A percentile compares a stretch with the other conserved stretches of the same genome.
These are phyloP conservation scores for Beauveria bassiana DNA, from an alignment of 2,329 filamentous ascomycete species.

Conservation along the genomic window DNA sequence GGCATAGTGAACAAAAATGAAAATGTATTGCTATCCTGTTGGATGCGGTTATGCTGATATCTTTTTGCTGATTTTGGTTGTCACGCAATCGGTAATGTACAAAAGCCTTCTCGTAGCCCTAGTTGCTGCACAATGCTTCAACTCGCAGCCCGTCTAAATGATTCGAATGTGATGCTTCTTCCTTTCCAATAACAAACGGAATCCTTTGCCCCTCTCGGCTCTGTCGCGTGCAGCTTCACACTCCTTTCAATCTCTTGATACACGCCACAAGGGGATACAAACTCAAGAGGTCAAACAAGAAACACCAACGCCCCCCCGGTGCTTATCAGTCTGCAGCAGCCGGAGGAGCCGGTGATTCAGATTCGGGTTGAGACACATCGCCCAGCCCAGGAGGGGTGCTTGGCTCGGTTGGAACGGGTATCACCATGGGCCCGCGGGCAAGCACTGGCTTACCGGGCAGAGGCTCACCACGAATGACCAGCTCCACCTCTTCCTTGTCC, in stretches of 20 bases:
- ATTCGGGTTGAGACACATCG: conserved; percentile 26
- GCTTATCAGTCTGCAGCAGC: conserved; percentile 1
- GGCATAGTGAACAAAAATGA: not conserved
- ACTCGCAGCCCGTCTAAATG: not conserved
- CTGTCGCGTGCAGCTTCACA: not conserved
- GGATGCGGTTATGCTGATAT: conserved; percentile 4
- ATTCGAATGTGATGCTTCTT: not conserved
- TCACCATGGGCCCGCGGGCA: conserved; percentile 40
- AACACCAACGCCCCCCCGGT: not conserved
- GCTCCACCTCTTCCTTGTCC: conserved; percentile 80
- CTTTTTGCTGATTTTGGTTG: not conserved
- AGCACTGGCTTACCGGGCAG: conserved; percentile 56
- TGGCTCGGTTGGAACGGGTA: conserved; percentile 29
- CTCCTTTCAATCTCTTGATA: not conserved
- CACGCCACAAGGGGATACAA: not conserved
- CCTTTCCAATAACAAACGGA: not conserved
- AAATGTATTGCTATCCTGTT: conserved; percentile 4
- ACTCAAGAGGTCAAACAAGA: not conserved
- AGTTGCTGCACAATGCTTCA: not conserved
- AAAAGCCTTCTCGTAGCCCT: not conserved
- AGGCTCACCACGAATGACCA: conserved; percentile 80
- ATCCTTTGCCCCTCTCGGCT: not conserved
- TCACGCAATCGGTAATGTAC: conserved; percentile 5
- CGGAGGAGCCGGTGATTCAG: conserved; percentile 13
- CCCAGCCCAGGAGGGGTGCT: conserved; percentile 28